Percentiles rank a stretch among this genome's conserved stretches.
Conservation (phyloP, 371 early-diverging fungal genomes). For the Mortierella sp. region DNA sequence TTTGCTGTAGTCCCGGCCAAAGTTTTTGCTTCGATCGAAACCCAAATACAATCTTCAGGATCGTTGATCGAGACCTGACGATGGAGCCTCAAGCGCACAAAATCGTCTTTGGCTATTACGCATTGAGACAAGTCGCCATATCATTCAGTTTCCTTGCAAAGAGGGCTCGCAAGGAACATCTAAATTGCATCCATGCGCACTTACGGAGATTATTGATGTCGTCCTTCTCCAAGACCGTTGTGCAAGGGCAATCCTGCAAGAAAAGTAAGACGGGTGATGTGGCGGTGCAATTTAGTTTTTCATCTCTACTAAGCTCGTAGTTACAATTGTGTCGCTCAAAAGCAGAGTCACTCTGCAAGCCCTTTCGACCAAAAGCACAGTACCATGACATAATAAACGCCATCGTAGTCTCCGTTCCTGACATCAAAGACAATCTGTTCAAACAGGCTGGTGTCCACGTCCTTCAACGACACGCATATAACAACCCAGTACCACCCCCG, state of each 20-base stretch:
- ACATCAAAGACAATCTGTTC: not conserved
- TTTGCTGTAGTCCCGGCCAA: not conserved
- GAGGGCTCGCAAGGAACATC: too few species aligned
- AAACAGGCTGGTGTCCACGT: not conserved
- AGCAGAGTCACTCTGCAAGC: too few species aligned
- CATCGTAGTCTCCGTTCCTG: not conserved
- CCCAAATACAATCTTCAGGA: not conserved
- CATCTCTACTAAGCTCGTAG: too few species aligned
- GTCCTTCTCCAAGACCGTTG: not conserved
- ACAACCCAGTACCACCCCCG: slow-evolving; percentile 4
- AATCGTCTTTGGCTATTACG: not conserved
- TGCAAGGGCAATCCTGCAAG: not conserved
- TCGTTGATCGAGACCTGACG: not conserved
- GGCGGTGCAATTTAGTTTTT: not conserved
- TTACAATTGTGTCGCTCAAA: too few species aligned
- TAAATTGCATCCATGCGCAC: not conserved
- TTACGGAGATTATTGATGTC: not conserved
- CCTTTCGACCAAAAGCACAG: too few species aligned
- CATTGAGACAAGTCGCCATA: not conserved
- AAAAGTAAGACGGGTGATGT: not conserved
- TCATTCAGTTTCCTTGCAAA: too few species aligned
- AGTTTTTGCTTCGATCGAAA: not conserved
- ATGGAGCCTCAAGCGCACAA: slow-evolving; percentile 12
- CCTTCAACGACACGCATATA: slow-evolving; percentile 12
- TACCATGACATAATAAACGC: not conserved